Conservation (phyloP, 805 yeast genomes). For the Wickerhamiella sergipiensis region DNA sequence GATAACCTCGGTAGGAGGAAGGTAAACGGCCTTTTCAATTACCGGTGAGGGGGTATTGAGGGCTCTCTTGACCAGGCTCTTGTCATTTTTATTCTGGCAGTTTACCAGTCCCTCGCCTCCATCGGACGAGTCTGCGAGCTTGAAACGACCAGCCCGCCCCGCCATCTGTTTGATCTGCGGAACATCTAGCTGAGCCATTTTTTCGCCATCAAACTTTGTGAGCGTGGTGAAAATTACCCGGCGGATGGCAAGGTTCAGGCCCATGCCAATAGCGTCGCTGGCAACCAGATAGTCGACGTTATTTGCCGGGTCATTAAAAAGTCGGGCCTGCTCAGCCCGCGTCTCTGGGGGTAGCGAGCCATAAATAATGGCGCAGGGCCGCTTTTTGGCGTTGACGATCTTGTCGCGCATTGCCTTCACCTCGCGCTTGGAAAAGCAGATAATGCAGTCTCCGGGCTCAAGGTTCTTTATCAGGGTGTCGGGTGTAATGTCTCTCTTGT, state of each 20-base stretch:
- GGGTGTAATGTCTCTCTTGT: constrained; percentile 23
- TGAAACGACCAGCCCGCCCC: constrained; percentile 87
- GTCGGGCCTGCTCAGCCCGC: constrained; percentile 65
- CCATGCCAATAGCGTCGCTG: constrained; percentile 97
- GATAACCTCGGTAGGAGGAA: constrained; percentile 72
- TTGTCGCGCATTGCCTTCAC: constrained; percentile 55
- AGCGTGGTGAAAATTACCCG: constrained; percentile 62
- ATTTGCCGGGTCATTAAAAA: constrained; percentile 57
- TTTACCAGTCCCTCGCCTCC: constrained; percentile 15
- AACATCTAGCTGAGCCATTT: constrained; percentile 31
- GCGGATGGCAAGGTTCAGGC: constrained; percentile 72
- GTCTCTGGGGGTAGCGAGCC: constrained; percentile 96
- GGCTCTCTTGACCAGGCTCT: constrained; percentile 7
- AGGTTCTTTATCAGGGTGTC: constrained; percentile 29
- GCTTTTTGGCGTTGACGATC: constrained; percentile 44
- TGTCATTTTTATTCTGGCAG: constrained; percentile 2
- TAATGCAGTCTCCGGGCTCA: constrained; percentile 72
- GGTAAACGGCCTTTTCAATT: constrained; percentile 49
- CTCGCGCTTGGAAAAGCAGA: constrained; percentile 65
- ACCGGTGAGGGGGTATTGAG: constrained; percentile 10
- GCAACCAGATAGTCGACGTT: constrained; percentile 76
- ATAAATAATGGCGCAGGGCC: constrained; percentile 68
- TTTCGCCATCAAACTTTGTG: constrained; percentile 56
- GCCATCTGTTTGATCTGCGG: constrained; percentile 84
- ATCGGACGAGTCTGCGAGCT: constrained; percentile 36